Base-by-base conservation (phyloP, 2,329 filamentous ascomycete genomes). In the Stachybotrys chartarum region DNA sequence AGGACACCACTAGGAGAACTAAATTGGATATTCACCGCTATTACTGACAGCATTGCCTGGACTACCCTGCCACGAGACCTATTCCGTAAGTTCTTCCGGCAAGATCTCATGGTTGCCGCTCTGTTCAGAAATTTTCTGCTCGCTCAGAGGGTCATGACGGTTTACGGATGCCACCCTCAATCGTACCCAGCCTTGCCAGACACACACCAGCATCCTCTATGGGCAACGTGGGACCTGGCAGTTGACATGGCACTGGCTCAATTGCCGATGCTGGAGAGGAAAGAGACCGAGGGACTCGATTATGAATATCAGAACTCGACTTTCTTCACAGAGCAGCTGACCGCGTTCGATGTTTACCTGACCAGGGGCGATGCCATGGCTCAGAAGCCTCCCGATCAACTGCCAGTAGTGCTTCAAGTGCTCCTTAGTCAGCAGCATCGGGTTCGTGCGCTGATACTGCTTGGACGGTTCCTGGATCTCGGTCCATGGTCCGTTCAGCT, bases 21-120 rank as follows among this genome's bases (percentile, higher is more conserved):
- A 14, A 99, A 99, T 67, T 99, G 94, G 94, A 99, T 99, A 42
- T 97, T 99, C 68, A 99, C 94, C 1, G 94, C 94, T 54, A 97
- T 99, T 61, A 99, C 94, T 0, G 94, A 99, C 69, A 97, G 93
- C 1, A 99, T 99, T 64, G 94, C 94, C 0, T 99, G 94, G 94
- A 97, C 96, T 35, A 95, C 91, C 6, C 76, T 99, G 5, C 90
- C 92, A 3, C 87, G 93, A 50, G 84, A 91, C 18, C 76, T 97
- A 11, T 99, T 99, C 74, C 92, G 96, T 72, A 96, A 96, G 71
- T 90, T 97, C 57, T 99, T 99, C 72, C 80, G 94, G 47, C 94
- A 99, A 70, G 94, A 99, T 70, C 79, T 99, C 12, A 97, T 99
- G 92, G 94, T 99, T n/a, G 94, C 94, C 12, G 94, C 94, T 2